Base-by-base conservation (phyloP, 495 filamentous ascomycete genomes). In the Xylaria bambusicola region DNA sequence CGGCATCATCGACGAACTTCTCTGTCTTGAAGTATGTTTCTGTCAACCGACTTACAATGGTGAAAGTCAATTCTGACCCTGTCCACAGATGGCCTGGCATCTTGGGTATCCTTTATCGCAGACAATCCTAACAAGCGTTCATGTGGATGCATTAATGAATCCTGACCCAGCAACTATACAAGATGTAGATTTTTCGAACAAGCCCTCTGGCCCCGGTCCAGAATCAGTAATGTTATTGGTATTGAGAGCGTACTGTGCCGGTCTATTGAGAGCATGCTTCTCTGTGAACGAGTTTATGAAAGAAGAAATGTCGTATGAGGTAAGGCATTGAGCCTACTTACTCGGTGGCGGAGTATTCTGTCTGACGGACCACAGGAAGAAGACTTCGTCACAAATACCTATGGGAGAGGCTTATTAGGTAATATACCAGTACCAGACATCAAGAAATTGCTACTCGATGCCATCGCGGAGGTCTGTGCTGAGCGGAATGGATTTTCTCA, bases 31-130 rank as follows among this genome's bases (percentile, higher is more conserved):
- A 82, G 92, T 93, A 65, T 42, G 80, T 65, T 33, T 26, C 24
- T 24, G 1, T n/a, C n/a, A 48, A 47, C 8, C 26, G 15, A 36
- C 23, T 18, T 12, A 29, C 38, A 23, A 20, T 15, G 35, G 31
- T 5, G 7, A 35, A 9, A 17, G 2, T 4, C 50, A 29, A n/a
- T 27, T 49, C 58, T 51, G 48, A 36, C 63, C 0, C 12, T 18
- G 6, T 15, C 13, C 21, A 26, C 65, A 96, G 89, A 94, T 96
- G 88, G 92, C 92, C 66, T 99, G 94, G 94, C 92, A 98, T 74
- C 87, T 88, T 68, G 94, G 94, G 17, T 89, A 95, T 63, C 91
- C 94, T 27, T 86, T 99, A 3, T 94, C 92, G 3, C 95, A 97
- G 69, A 97, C 93, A 0, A 74, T 99, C 6, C 92, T 97, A 70